phyloP scores from a whole-genome alignment of 2,329 filamentous ascomycete species.

The Fusarium redolens region DNA sequence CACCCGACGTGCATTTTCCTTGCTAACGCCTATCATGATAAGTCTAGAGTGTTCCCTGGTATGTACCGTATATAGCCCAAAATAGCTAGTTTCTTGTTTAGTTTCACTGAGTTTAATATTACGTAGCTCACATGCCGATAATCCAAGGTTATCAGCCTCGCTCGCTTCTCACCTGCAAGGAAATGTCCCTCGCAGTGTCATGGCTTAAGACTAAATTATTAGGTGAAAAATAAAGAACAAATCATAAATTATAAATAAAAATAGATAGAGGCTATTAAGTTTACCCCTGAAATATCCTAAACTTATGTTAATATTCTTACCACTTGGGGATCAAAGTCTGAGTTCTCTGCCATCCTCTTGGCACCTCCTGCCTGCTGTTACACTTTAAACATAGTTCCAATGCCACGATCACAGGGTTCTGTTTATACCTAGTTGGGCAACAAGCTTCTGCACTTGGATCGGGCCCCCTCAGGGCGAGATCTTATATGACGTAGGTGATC shows the following conservation, averaged over 20 bases:
- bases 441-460: slow-evolving; percentile 14
- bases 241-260: neutral
- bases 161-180: neutral
- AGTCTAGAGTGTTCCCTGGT: slow-evolving; percentile 19
- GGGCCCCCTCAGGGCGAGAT: slow-evolving; percentile 8
- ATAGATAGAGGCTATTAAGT: neutral
- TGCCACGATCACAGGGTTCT: neutral
- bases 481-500: slow-evolving; percentile 32
- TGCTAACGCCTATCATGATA: slow-evolving; percentile 37
- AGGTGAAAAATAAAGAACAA: too few relatives aligned
- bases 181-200: neutral
- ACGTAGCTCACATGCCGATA: neutral
- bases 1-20: slow-evolving; percentile 38
- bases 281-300: neutral
- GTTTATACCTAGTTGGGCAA: slow-evolving; percentile 17
- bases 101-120: neutral
- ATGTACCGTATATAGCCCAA: neutral
- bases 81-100: neutral
- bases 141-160: neutral
- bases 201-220: neutral
- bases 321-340: neutral
- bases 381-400: neutral
- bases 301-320: neutral
- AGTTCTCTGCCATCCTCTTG: neutral
- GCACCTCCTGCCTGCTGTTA: neutral